Conservation (phyloP, 371 early-diverging fungal species). For the Chytridiales sp. region DNA sequence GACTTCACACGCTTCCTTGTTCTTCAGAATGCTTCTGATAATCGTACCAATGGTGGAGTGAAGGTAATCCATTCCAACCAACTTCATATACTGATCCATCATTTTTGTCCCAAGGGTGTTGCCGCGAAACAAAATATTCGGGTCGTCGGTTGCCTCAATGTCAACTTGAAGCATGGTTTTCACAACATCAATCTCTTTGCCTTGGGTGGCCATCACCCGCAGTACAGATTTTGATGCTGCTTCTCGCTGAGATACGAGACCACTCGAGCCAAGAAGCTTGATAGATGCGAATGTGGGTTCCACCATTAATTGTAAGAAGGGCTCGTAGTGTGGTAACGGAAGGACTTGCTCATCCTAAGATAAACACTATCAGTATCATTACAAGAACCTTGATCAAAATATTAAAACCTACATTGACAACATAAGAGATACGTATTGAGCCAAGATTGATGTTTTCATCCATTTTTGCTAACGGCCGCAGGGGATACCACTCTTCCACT, state of each 20-base stretch:
- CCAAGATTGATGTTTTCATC: slow-evolving; percentile 19
- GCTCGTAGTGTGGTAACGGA: slow-evolving; percentile 20
- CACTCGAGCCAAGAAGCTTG: slow-evolving; percentile 20
- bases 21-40: slow-evolving; percentile 57
- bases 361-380: neutral
- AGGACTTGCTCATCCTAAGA: slow-evolving; percentile 25
- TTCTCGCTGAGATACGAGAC: slow-evolving; percentile 23
- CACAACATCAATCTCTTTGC: slow-evolving; percentile 31
- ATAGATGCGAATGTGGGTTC: slow-evolving; percentile 29
- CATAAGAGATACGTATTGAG: slow-evolving; percentile 29
- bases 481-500: slow-evolving; percentile 41
- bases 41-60: slow-evolving; percentile 67
- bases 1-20: slow-evolving; percentile 59
- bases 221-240: slow-evolving; percentile 28
- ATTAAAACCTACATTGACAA: slow-evolving; percentile 11
- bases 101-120: slow-evolving; percentile 77
- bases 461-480: slow-evolving; percentile 21
- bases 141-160: slow-evolving; percentile 34
- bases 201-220: slow-evolving; percentile 20
- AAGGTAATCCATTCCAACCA: slow-evolving; percentile 69
- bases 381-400: slow-evolving; percentile 1
- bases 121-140: slow-evolving; percentile 60
- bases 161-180: slow-evolving; percentile 32
- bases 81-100: slow-evolving; percentile 78
- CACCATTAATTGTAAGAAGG: slow-evolving; percentile 26